Evolutionary conservation across 2,329 filamentous ascomycete genomes (phyloP).

Genomic region (Colletotrichum tofieldiae): DNA sequence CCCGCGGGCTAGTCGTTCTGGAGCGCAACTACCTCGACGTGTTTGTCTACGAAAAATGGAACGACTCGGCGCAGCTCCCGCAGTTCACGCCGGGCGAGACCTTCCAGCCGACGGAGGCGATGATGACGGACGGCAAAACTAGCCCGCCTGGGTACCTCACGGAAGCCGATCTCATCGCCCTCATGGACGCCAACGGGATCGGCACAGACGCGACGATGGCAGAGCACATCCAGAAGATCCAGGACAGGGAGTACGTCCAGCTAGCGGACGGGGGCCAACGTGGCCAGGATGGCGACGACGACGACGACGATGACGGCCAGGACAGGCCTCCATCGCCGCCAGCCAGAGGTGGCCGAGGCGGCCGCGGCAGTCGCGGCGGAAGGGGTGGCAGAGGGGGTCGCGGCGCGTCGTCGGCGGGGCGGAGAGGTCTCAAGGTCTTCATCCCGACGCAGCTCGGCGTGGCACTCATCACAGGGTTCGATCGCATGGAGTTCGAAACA

Average conservation of each 20-base stretch:
- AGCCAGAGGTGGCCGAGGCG: slow-evolving; percentile 59
- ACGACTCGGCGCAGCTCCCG: slow-evolving; percentile 86
- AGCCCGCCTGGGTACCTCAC: slow-evolving; percentile 88
- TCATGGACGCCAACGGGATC: slow-evolving; percentile 99
- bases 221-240: slow-evolving; percentile 97
- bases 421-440: slow-evolving; percentile 81
- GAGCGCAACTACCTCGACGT: slow-evolving; percentile 96
- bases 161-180: slow-evolving; percentile 92
- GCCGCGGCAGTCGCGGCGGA: slow-evolving; percentile 60
- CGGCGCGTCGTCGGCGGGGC: slow-evolving; percentile 55
- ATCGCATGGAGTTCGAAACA: slow-evolving; percentile 92
- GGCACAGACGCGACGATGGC: slow-evolving; percentile 99
- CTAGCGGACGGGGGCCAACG: slow-evolving; percentile 65
- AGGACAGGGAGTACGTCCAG: slow-evolving; percentile 88
- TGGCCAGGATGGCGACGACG: slow-evolving; percentile 57
- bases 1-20: slow-evolving; percentile 87
- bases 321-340: slow-evolving; percentile 56
- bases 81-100: slow-evolving; percentile 83
- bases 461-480: slow-evolving; percentile 93
- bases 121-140: slow-evolving; percentile 93
- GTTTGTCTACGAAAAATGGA: slow-evolving; percentile 97
- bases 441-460: slow-evolving; percentile 93
- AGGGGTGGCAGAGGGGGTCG: slow-evolving; percentile 61
- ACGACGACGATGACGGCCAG: slow-evolving; percentile 59
- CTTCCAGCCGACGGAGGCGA: slow-evolving; percentile 90